Conservation (phyloP, 495 filamentous ascomycete genomes). For the Aspergillus hancockii region DNA sequence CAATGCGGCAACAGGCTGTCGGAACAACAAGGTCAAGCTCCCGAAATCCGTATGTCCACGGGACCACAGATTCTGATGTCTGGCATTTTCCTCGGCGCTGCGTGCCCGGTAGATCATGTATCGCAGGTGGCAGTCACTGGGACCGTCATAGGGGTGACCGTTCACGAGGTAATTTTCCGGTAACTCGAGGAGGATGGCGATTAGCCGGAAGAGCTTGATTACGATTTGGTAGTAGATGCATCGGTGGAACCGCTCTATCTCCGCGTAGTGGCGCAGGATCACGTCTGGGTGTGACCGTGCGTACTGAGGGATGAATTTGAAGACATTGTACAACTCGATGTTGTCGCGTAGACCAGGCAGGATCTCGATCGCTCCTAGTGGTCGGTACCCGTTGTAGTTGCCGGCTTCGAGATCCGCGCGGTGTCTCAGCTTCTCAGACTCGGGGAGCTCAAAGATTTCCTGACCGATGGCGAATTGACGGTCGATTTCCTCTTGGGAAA, state of each 20-base stretch:
- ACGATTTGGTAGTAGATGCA: slow-evolving; percentile 25
- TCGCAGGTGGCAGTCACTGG: slow-evolving; percentile 50
- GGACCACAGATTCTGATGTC: slow-evolving; percentile 40
- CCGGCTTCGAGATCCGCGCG: slow-evolving; percentile 46
- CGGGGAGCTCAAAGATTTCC: slow-evolving; percentile 48
- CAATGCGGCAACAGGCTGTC: slow-evolving; percentile 54
- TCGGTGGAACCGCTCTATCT: slow-evolving; percentile 27
- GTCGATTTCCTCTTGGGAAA: slow-evolving; percentile 51
- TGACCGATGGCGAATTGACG: slow-evolving; percentile 53
- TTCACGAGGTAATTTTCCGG: slow-evolving; percentile 52
- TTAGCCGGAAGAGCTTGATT: slow-evolving; percentile 30
- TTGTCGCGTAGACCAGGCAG: slow-evolving; percentile 48
- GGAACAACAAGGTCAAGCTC: slow-evolving; percentile 54
- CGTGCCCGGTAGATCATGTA: slow-evolving; percentile 59
- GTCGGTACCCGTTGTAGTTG: slow-evolving; percentile 42
- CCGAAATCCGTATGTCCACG: slow-evolving; percentile 59
- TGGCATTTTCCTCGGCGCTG: slow-evolving; percentile 45
- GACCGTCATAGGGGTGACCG: slow-evolving; percentile 48
- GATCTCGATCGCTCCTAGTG: slow-evolving; percentile 24
- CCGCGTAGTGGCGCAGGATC: slow-evolving; percentile 22
- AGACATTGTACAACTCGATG: slow-evolving; percentile 56
- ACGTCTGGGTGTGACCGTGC: slow-evolving; percentile 10
- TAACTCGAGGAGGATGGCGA: slow-evolving; percentile 54
- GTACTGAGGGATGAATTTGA: slow-evolving; percentile 48
- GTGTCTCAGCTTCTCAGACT: slow-evolving; percentile 52